These are phyloP conservation scores for Lotmaria passim DNA, from an alignment of 208 protist species.

Conservation along the genomic window DNA sequence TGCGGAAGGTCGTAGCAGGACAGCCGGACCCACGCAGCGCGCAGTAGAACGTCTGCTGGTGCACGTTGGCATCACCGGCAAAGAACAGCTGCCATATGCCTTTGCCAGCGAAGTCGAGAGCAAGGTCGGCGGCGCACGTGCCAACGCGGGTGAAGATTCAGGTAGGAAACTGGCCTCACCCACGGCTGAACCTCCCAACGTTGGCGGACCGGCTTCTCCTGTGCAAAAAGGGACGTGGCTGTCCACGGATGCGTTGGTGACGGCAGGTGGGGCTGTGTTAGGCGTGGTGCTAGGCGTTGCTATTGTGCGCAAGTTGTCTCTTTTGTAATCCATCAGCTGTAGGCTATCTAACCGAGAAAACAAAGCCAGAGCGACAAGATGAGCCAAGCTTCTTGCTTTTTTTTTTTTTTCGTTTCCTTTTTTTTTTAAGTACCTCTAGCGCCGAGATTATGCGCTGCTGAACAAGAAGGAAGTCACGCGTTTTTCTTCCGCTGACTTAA, in stretches of 20 bases:
- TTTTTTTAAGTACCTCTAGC: too few relatives aligned
- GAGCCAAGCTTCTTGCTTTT: too few relatives aligned
- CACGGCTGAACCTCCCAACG: not conserved
- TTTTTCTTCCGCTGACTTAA: not conserved
- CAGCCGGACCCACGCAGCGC: slow-evolving; percentile 17
- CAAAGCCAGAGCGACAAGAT: too few relatives aligned
- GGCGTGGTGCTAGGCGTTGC: slow-evolving; percentile 19
- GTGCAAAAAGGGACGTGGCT: not conserved
- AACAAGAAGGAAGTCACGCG: not conserved
- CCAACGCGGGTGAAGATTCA: not conserved
- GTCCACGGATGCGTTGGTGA: slow-evolving; percentile 17
- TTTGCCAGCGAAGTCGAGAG: not conserved
- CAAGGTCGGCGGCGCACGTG: not conserved
- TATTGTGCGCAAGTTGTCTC: slow-evolving; percentile 21
- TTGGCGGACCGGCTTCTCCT: not conserved
- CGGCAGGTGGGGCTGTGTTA: slow-evolving; percentile 19
- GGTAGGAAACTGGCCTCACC: too few relatives aligned
- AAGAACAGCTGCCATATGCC: slow-evolving; percentile 2
- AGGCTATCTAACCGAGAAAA: too few relatives aligned
- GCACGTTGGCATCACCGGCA: slow-evolving; percentile 16
- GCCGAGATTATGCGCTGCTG: too few relatives aligned
- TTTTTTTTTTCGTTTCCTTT: too few relatives aligned
- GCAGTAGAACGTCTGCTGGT: slow-evolving; percentile 29
- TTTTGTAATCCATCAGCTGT: too few relatives aligned
- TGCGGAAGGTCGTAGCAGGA: not conserved